Percentiles rank a stretch among this genome's conserved stretches.
Conservation (phyloP, 208 protist species). For the Trypanosoma platydactyli region DNA sequence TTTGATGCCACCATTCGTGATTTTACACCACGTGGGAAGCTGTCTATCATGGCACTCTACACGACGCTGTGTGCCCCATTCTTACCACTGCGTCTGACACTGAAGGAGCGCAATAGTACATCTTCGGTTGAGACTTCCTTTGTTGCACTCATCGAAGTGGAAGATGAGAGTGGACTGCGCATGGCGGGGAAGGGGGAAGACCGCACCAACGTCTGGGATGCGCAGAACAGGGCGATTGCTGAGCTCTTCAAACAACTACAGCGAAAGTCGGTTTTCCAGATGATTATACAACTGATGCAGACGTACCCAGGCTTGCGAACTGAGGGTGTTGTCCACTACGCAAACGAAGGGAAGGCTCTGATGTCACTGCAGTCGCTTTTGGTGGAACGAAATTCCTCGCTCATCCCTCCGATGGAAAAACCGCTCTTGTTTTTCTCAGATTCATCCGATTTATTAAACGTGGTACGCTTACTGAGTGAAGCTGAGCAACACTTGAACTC, state of each 20-base stretch:
- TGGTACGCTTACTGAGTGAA: neutral
- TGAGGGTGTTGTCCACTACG: constrained; percentile 13
- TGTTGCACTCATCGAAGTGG: constrained; percentile 25
- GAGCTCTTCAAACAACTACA: constrained; percentile 39
- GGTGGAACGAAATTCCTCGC: neutral
- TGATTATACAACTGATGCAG: constrained; percentile 28
- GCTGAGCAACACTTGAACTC: constrained; percentile 13
- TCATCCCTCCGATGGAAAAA: neutral
- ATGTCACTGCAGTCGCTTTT: constrained; percentile 1
- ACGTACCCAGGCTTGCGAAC: constrained; percentile 24
- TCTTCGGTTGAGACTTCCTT: neutral
- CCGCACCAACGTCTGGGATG: constrained; percentile 6
- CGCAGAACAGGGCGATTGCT: constrained; percentile 23
- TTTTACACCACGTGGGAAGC: constrained; percentile 39
- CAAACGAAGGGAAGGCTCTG: constrained; percentile 12
- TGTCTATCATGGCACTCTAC: constrained; percentile 50
- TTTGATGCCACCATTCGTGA: constrained; percentile 34
- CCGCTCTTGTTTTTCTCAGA: neutral
- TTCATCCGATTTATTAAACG: neutral
- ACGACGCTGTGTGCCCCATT: constrained; percentile 43
- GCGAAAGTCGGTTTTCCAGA: constrained; percentile 32
- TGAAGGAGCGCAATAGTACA: constrained; percentile 15
- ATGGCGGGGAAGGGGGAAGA: constrained; percentile 31
- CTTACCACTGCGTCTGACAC: constrained; percentile 24
- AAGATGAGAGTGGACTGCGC: constrained; percentile 32